Conservation (phyloP, 1,284 basidiomycete genomes). For the Irpex sp. region DNA sequence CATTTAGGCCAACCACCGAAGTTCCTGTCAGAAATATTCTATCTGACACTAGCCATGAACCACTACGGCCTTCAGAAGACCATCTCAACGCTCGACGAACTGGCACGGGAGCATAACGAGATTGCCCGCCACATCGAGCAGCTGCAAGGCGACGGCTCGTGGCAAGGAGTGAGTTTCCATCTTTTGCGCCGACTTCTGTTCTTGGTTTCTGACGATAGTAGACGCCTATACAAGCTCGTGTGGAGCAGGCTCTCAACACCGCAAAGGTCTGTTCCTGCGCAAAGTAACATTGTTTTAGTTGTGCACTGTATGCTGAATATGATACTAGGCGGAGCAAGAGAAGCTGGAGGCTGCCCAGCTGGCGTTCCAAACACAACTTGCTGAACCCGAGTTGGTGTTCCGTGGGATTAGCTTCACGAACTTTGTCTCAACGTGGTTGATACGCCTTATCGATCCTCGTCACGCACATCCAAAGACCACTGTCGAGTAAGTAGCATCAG, state of each 20-base stretch:
- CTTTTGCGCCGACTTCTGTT: constrained; percentile 1
- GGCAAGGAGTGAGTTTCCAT: constrained; percentile 63
- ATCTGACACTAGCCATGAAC: constrained; percentile 76
- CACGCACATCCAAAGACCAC: constrained; percentile 70
- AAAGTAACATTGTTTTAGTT: background rate
- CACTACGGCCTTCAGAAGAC: constrained; percentile 85
- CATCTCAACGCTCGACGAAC: constrained; percentile 66
- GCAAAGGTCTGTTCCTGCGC: constrained; percentile 49
- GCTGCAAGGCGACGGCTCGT: constrained; percentile 70
- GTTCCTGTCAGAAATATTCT: constrained; percentile 96
- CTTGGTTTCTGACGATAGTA: constrained; percentile 23
- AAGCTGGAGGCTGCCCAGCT: constrained; percentile 67
- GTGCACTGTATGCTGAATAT: background rate
- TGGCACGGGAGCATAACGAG: constrained; percentile 72
- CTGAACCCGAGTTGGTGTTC: constrained; percentile 82
- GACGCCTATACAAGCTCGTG: constrained; percentile 65
- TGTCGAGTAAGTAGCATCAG: constrained; percentile 50
- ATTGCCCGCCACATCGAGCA: constrained; percentile 74
- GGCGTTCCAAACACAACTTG: constrained; percentile 81
- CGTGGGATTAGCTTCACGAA: constrained; percentile 79
- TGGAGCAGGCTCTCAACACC: constrained; percentile 62
- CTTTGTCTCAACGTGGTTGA: constrained; percentile 93
- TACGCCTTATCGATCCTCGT: constrained; percentile 86
- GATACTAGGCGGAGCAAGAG: constrained; percentile 60
- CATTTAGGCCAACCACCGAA: constrained; percentile 45